Evolutionary conservation across 1,284 basidiomycete species (phyloP).

Genomic region (Chondrostereum purpureum): DNA sequence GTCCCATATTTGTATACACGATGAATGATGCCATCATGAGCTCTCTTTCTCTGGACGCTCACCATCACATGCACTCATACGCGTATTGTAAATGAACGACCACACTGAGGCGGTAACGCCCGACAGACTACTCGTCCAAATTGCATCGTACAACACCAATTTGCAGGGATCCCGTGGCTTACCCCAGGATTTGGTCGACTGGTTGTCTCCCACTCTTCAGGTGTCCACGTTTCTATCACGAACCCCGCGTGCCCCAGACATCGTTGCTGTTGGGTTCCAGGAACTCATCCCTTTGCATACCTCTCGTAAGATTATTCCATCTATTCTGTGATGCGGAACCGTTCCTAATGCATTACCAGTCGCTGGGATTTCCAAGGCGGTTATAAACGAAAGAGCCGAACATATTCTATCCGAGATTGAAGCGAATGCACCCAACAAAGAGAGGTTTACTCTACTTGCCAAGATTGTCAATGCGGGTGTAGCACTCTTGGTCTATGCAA

Average conservation of each 20-base stretch:
- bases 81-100: neutral
- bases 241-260: conserved; percentile 61
- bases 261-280: conserved; percentile 86
- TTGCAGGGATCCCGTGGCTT: conserved; percentile 45
- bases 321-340: conserved; percentile 8
- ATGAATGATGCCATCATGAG: neutral
- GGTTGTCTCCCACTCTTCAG: conserved; percentile 72
- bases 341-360: conserved; percentile 33
- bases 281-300: conserved; percentile 82
- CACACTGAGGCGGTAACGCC: conserved; percentile 12
- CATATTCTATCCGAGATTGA: conserved; percentile 70
- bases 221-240: conserved; percentile 66
- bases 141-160: conserved; percentile 84
- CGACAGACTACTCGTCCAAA: conserved; percentile 62
- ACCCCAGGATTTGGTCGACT: conserved; percentile 79
- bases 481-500: conserved; percentile 75
- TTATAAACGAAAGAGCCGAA: conserved; percentile 54
- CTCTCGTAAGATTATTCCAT: conserved; percentile 55
- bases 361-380: conserved; percentile 52
- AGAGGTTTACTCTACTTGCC: conserved; percentile 65
- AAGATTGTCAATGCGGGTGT: conserved; percentile 76
- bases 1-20: neutral
- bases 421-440: conserved; percentile 57
- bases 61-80: neutral
- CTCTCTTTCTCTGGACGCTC: neutral